These are phyloP conservation scores for Fusarium clavum DNA, from an alignment of 2,329 filamentous ascomycete genomes.

Conservation along the genomic window DNA sequence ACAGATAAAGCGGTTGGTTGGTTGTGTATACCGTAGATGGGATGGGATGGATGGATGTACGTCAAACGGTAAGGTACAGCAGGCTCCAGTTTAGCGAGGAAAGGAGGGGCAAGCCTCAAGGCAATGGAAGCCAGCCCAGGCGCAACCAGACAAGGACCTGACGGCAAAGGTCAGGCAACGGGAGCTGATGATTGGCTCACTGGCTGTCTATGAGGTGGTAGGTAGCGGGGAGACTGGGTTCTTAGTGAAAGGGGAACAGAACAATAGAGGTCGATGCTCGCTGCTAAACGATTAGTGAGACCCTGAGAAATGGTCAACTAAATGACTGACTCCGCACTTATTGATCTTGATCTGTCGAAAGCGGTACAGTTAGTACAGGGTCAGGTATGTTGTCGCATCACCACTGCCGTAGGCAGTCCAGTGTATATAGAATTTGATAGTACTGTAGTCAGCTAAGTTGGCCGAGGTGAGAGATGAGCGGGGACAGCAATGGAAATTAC, in stretches of 20 bases:
- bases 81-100: conserved; percentile 19
- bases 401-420: conserved; percentile 3
- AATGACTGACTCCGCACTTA: conserved; percentile 12
- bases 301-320: conserved; percentile 12
- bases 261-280: conserved; percentile 12
- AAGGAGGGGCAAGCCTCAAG: conserved; percentile 41
- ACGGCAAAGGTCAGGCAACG: conserved; percentile 6
- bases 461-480: conserved; percentile 9
- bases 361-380: conserved; percentile 6
- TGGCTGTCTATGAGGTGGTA: not conserved
- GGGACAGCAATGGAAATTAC: not conserved
- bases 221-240: conserved; percentile 27
- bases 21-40: conserved; percentile 16
- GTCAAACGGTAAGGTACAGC: conserved; percentile 18
- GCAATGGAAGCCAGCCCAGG: not conserved
- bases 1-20: conserved; percentile 12
- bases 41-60: conserved; percentile 12
- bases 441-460: conserved; percentile 2
- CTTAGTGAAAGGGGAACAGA: conserved; percentile 10
- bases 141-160: conserved; percentile 26
- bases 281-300: conserved; percentile 16
- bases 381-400: conserved; percentile 22
- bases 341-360: conserved; percentile 11
- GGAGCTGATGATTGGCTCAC: conserved; percentile 23
- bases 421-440: not conserved